Evolutionary conservation across 768 basidiomycete genomes (phyloP).

Genomic region (Amanita thiersii): DNA sequence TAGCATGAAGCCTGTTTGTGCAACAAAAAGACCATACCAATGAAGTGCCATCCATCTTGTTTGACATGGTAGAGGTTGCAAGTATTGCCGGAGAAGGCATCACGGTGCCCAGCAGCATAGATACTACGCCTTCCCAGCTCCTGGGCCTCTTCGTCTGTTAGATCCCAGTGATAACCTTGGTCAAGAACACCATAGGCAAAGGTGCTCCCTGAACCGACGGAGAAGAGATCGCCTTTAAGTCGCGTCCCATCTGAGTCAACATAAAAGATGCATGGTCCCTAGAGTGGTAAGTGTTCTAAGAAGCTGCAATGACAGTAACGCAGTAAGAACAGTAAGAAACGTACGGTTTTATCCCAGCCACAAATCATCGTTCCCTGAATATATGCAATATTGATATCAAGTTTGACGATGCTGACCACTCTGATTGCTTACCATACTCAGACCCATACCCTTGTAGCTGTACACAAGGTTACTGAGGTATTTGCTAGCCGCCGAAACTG

Average conservation of each 20-base stretch:
- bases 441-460: conserved; percentile 97
- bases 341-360: conserved; percentile 97
- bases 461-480: conserved; percentile 97
- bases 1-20: not conserved
- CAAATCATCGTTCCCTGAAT: conserved; percentile 97
- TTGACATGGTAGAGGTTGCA: conserved; percentile 95
- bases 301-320: too few species aligned
- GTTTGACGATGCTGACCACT: not conserved
- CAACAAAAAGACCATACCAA: conserved; percentile 48
- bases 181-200: conserved; percentile 99
- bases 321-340: too few species aligned
- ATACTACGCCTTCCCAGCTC: conserved; percentile 92
- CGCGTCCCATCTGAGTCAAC: conserved; percentile 97
- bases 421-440: conserved; percentile 79
- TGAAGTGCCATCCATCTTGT: conserved; percentile 93
- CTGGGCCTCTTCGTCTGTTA: conserved; percentile 88
- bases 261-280: conserved; percentile 94
- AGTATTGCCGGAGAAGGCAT: conserved; percentile 93
- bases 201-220: conserved; percentile 95
- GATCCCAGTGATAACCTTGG: conserved; percentile 90
- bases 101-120: conserved; percentile 94
- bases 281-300: conserved; percentile 10
- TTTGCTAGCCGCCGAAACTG: conserved; percentile 98
- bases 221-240: conserved; percentile 95
- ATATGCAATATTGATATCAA: conserved; percentile 4